phyloP scores from a whole-genome alignment of 768 basidiomycete species.

The Calocybe gangraenosa region DNA sequence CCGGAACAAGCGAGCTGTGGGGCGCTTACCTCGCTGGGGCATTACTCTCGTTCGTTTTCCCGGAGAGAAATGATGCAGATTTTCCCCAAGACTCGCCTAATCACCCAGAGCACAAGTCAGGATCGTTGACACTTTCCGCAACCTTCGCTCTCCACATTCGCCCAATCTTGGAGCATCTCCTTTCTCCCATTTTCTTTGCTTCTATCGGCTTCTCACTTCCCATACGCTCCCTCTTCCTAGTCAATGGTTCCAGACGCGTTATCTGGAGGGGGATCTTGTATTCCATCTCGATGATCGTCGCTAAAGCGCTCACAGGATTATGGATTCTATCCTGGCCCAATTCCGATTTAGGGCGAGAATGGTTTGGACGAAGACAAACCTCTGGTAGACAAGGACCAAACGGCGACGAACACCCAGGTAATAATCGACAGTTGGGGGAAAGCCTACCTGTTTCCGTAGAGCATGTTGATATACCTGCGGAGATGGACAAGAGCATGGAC shows the following conservation, averaged over 20 bases:
- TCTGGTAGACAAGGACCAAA: neutral
- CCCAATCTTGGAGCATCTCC: conserved; percentile 35
- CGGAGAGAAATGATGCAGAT: too few species aligned
- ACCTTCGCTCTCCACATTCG: conserved; percentile 33
- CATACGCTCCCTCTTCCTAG: conserved; percentile 33
- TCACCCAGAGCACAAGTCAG: neutral
- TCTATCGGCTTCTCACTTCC: conserved; percentile 60
- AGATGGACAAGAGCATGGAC: neutral
- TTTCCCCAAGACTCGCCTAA: too few species aligned
- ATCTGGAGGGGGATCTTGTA: conserved; percentile 57
- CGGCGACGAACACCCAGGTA: neutral
- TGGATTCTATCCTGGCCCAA: conserved; percentile 38
- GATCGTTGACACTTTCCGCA: conserved; percentile 4
- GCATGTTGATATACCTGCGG: too few species aligned
- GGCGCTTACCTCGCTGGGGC: conserved; percentile 61
- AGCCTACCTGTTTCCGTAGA: neutral
- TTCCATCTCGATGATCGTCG: conserved; percentile 51
- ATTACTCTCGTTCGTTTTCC: neutral
- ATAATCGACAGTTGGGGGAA: neutral
- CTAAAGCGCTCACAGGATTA: conserved; percentile 45
- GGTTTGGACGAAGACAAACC: conserved; percentile 7
- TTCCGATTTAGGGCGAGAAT: conserved; percentile 5
- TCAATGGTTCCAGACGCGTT: conserved; percentile 31
- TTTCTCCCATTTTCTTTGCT: conserved; percentile 65
- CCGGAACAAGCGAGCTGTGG: conserved; percentile 57